Evolutionary conservation across 2,329 filamentous ascomycete genomes (phyloP).

Genomic region (Cercospora berteroae): DNA sequence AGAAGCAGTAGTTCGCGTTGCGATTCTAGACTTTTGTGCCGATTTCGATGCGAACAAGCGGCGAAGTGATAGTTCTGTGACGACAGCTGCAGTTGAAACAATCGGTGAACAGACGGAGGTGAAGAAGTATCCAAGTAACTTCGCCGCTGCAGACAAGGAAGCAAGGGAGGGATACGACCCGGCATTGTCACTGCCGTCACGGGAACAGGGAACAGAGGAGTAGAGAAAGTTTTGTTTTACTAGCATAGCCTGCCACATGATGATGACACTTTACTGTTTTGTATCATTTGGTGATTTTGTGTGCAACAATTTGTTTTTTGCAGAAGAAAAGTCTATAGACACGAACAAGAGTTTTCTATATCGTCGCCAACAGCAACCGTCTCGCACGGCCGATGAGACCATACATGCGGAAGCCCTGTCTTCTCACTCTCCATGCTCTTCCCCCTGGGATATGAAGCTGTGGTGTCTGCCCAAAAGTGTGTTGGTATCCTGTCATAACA

Average conservation of each 20-base stretch:
- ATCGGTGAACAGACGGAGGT: neutral
- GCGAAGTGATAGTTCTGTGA: neutral
- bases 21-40: neutral
- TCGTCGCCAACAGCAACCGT: neutral
- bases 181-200: neutral
- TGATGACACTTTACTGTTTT: neutral
- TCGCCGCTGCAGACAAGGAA: neutral
- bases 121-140: neutral
- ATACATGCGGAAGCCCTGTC: neutral
- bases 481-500: neutral
- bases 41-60: neutral
- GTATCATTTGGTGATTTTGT: neutral
- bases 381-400: neutral
- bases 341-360: neutral
- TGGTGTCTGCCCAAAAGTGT: neutral
- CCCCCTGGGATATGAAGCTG: neutral
- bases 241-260: neutral
- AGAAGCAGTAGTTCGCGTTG: neutral
- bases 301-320: neutral
- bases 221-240: neutral
- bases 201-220: neutral
- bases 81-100: neutral
- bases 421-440: neutral
- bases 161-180: neutral
- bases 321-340: neutral